phyloP scores from a whole-genome alignment of 305 asterid genomes.

The Nicotiana rustica region DNA sequence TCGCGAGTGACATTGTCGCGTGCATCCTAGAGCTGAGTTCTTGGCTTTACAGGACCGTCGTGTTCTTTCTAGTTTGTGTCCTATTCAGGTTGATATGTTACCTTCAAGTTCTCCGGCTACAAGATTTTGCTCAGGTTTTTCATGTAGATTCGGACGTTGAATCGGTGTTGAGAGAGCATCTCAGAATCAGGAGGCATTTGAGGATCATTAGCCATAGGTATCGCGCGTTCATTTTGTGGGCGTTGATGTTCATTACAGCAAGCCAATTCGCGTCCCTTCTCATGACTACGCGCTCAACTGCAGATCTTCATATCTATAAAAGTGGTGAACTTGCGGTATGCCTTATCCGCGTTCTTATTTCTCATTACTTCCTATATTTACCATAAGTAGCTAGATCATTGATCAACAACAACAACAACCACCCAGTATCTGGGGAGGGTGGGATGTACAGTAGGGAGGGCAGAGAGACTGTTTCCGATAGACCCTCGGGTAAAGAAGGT shows the following conservation, averaged over 20 bases:
- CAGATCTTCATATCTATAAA: conserved; percentile 59
- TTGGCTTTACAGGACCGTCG: conserved; percentile 84
- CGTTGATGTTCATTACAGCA: conserved; percentile 68
- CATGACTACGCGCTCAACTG: conserved; percentile 66
- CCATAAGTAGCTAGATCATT: no score
- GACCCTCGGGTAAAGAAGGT: no score
- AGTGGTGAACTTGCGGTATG: conserved; percentile 89
- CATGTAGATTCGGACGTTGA: conserved; percentile 78
- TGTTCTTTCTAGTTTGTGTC: conserved; percentile 79
- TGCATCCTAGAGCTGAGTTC: conserved; percentile 82
- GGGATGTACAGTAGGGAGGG: no score
- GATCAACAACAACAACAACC: no score
- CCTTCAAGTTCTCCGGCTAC: conserved; percentile 85
- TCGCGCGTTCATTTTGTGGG: conserved; percentile 67
- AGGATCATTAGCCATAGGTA: conserved; percentile 87
- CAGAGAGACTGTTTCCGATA: no score
- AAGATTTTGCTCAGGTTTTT: conserved; percentile 82
- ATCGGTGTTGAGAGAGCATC: conserved; percentile 75
- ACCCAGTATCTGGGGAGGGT: no score
- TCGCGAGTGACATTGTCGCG: conserved; percentile 75
- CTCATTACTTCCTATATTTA: background rate
- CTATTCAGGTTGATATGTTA: conserved; percentile 83
- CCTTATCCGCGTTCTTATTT: background rate
- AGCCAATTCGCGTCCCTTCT: conserved; percentile 89
- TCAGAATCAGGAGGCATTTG: conserved; percentile 84